Conservation (phyloP, 495 filamentous ascomycete genomes). For the Aspergillus affinis region DNA sequence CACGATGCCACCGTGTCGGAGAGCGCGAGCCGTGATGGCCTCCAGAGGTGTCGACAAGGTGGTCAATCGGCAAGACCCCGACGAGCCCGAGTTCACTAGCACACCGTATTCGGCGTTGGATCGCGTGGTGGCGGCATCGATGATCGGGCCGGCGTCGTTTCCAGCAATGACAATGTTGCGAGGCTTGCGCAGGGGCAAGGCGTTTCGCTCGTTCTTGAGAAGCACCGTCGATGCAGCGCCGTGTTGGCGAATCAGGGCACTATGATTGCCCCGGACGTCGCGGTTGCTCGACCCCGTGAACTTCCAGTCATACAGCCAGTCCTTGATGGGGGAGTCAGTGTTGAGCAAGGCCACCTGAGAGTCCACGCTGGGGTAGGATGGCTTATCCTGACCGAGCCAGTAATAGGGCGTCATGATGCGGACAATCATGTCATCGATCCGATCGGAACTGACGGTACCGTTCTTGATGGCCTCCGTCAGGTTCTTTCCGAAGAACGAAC, state of each 20-base stretch:
- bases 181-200: slow-evolving; percentile 53
- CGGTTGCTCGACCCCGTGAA: slow-evolving; percentile 45
- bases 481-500: slow-evolving; percentile 24
- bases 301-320: slow-evolving; percentile 53
- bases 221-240: slow-evolving; percentile 59
- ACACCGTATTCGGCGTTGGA: slow-evolving; percentile 55
- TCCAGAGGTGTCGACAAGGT: slow-evolving; percentile 56
- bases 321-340: slow-evolving; percentile 67
- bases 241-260: slow-evolving; percentile 52
- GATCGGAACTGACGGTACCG: slow-evolving; percentile 38
- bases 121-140: slow-evolving; percentile 42
- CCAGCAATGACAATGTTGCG: slow-evolving; percentile 58
- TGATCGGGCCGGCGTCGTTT: slow-evolving; percentile 58
- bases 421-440: slow-evolving; percentile 56
- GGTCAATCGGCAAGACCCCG: slow-evolving; percentile 52
- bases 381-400: slow-evolving; percentile 48
- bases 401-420: slow-evolving; percentile 58
- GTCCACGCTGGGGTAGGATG: slow-evolving; percentile 41
- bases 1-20: slow-evolving; percentile 45
- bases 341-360: slow-evolving; percentile 56
- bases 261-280: slow-evolving; percentile 56
- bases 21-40: slow-evolving; percentile 57
- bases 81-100: slow-evolving; percentile 58
- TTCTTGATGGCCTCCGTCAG: slow-evolving; percentile 46
- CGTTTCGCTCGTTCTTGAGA: slow-evolving; percentile 58